Evolutionary conservation across 805 yeast genomes (phyloP), one percentile per base, ranked within the genome.

Genomic region (Vanderwaltozyma tropicalis): DNA sequence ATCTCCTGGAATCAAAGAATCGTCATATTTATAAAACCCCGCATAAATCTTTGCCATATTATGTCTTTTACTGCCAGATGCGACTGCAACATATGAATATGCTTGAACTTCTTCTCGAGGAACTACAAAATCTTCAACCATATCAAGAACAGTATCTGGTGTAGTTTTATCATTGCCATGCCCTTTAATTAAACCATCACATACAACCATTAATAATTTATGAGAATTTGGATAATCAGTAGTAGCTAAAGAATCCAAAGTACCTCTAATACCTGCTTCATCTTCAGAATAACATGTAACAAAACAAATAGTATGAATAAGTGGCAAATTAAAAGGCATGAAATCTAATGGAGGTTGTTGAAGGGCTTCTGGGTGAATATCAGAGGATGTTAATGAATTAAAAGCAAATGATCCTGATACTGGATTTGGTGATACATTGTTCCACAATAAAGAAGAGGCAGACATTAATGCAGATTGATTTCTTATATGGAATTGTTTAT

Each of bases 281-380:
- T 86, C 94, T 64, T 92, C 98, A 2, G 96, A 87, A 55, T 92
- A 92, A 54, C 96, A 89, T 1, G 98, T 92, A 9, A 92, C 94
- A 41, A 81, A 66, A 47, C 80, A 76, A 50, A 83, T 71, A 0
- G 78, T 68, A 49, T 82, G 92, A 13, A 80, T 68, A 48, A 92
- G 69, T 13, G 98, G 86, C 50, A 66, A 85, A 0, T 78, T 81
- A 61, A 72, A 85, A 4, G 98, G 97, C 67, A 83, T 88, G 64
- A 76, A 88, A 42, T 74, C 82, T 14, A 78, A 72, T 1, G 95
- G 95, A 0, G 97, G 96, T 57, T 89, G 97, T 2, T 94, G 84
- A 13, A 88, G 82, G 21, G 76, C 83, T 52, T 82, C 83, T 10
- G 87, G 82, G 48, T 78, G 84, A 40, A 81, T 71, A 14, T 77